These are phyloP conservation scores for Hypoxylon sp. DNA, from an alignment of 2,329 filamentous ascomycete species.

Conservation along the genomic window DNA sequence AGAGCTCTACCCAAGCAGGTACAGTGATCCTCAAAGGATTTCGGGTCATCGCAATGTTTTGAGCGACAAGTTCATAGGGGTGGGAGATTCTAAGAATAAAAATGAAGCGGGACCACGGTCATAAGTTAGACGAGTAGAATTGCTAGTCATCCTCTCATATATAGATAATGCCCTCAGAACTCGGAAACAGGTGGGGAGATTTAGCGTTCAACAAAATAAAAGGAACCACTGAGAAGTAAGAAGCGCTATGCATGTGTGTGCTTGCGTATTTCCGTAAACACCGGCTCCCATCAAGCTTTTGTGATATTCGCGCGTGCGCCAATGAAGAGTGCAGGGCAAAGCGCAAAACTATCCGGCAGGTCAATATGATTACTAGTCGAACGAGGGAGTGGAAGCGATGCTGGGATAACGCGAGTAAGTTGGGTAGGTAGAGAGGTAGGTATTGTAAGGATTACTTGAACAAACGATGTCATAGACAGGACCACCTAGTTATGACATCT, in stretches of 20 bases:
- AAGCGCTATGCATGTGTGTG: slow-evolving; percentile 12
- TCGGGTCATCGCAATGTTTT: slow-evolving; percentile 47
- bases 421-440: slow-evolving; percentile 15
- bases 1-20: slow-evolving; percentile 54
- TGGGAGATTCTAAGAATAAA: slow-evolving; percentile 40
- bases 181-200: slow-evolving; percentile 35
- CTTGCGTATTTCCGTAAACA: slow-evolving; percentile 24
- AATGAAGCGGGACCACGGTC: slow-evolving; percentile 26
- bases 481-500: slow-evolving; percentile 13
- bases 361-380: slow-evolving; percentile 22
- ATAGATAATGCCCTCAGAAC: slow-evolving; percentile 31
- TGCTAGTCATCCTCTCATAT: slow-evolving; percentile 42
- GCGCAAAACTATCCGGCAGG: slow-evolving; percentile 19
- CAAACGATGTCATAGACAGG: slow-evolving; percentile 8
- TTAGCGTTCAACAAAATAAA: slow-evolving; percentile 31
- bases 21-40: slow-evolving; percentile 52
- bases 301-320: slow-evolving; percentile 14
- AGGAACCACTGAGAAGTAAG: slow-evolving; percentile 24
- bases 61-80: slow-evolving; percentile 40
- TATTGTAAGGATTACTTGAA: slow-evolving; percentile 28
- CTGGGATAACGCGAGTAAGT: slow-evolving; percentile 15
- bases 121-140: slow-evolving; percentile 23
- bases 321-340: slow-evolving; percentile 20
- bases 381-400: slow-evolving; percentile 7
- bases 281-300: slow-evolving; percentile 36